Percentiles rank a stretch among this genome's conserved stretches.
These are phyloP conservation scores for Amylocystis lapponica DNA, from an alignment of 768 basidiomycete genomes.

Conservation along the genomic window DNA sequence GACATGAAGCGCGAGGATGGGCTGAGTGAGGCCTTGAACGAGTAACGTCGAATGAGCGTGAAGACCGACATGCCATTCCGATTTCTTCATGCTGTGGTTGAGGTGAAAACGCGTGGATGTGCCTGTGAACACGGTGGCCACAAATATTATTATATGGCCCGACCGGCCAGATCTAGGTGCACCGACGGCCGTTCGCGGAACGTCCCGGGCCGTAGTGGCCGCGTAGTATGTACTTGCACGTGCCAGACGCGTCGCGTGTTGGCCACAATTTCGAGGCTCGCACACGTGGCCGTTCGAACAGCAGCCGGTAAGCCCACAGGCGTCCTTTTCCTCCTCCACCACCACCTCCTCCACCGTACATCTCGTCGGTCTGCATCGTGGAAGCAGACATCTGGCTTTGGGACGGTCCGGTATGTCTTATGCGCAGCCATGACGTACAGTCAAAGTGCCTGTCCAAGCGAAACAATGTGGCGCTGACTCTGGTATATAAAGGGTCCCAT, in stretches of 20 bases:
- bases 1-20: constrained; percentile 16
- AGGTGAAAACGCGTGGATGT: too few species aligned
- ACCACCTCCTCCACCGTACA: not conserved
- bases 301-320: not conserved
- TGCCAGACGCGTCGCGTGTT: not conserved
- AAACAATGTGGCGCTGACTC: not conserved
- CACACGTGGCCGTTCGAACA: not conserved
- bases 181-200: too few species aligned
- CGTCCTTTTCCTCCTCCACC: not conserved
- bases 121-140: too few species aligned
- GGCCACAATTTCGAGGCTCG: too few species aligned
- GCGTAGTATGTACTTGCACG: too few species aligned
- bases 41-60: constrained; percentile 8
- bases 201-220: too few species aligned
- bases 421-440: constrained; percentile 4
- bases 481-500: not conserved
- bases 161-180: too few species aligned
- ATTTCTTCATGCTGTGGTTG: too few species aligned
- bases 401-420: not conserved
- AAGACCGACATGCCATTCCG: constrained; percentile 10
- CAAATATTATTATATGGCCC: too few species aligned
- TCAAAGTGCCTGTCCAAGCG: too few species aligned
- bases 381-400: not conserved
- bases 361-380: not conserved
- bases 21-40: not conserved